These are phyloP conservation scores for Domatiomyces catenatus DNA, from an alignment of 2,329 filamentous ascomycete species.

Conservation along the genomic window DNA sequence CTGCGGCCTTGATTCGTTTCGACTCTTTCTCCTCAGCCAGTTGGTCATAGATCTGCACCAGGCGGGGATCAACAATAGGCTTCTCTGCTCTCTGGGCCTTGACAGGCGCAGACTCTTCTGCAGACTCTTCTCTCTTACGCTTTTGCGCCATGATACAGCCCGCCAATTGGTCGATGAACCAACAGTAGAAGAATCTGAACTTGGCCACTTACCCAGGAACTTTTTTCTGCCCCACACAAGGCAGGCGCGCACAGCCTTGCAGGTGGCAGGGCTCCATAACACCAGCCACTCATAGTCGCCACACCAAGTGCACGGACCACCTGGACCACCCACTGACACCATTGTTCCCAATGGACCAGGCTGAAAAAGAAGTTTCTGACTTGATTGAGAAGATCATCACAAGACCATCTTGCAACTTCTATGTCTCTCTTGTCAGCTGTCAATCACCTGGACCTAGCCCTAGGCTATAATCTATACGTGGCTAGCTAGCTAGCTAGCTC, in stretches of 20 bases:
- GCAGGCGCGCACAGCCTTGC: neutral
- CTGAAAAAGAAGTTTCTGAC: neutral
- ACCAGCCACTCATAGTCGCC: neutral
- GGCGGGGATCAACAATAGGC: slow-evolving; percentile 25
- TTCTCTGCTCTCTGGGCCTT: slow-evolving; percentile 13
- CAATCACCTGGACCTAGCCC: neutral
- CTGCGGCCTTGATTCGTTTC: slow-evolving; percentile 31
- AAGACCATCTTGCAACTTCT: neutral
- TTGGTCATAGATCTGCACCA: slow-evolving; percentile 35
- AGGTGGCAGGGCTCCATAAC: neutral
- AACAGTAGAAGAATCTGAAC: neutral
- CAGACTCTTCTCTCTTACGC: slow-evolving; percentile 12
- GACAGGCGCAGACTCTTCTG: neutral
- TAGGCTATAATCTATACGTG: neutral
- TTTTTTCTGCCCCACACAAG: neutral
- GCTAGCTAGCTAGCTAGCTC: neutral
- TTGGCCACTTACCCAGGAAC: neutral
- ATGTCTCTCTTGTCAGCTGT: neutral
- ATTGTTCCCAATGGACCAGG: neutral
- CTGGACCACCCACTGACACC: neutral
- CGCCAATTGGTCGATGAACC: neutral
- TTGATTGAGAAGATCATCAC: neutral
- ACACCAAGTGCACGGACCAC: neutral
- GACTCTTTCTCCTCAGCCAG: slow-evolving; percentile 33
- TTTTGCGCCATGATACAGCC: slow-evolving; percentile 11